Percentiles rank a stretch among this genome's conserved stretches.
These are phyloP conservation scores for Rubroboletus satanas DNA, from an alignment of 768 basidiomycete species.

Conservation along the genomic window DNA sequence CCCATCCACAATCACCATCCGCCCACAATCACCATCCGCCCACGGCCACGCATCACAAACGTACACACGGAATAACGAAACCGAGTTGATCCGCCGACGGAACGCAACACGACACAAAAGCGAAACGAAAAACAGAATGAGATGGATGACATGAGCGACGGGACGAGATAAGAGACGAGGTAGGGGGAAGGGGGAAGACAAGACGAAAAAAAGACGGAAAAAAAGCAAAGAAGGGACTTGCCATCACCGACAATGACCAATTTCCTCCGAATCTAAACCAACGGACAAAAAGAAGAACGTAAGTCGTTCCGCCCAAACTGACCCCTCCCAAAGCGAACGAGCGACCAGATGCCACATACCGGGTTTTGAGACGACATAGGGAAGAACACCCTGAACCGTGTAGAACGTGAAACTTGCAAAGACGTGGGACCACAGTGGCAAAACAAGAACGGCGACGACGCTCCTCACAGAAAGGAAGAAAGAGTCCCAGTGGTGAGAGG, in stretches of 20 bases:
- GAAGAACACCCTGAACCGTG: background rate
- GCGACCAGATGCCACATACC: constrained; percentile 37
- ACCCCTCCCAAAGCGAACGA: background rate
- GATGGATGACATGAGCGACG: background rate
- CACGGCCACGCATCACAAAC: background rate
- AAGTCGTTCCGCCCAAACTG: background rate
- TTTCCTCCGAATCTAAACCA: constrained; percentile 80
- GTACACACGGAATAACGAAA: background rate
- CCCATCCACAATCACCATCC: background rate
- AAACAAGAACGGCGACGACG: background rate
- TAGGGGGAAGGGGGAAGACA: background rate
- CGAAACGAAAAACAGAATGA: background rate
- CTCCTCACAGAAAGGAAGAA: background rate
- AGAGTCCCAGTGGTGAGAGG: constrained; percentile 14
- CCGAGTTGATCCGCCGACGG: background rate
- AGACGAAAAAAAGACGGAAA: too few relatives aligned
- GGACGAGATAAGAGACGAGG: too few relatives aligned
- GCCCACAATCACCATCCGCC: background rate
- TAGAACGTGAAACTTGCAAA: background rate
- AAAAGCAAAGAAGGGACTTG: constrained; percentile 34
- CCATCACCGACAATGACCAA: constrained; percentile 97
- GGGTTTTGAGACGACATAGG: constrained; percentile 54
- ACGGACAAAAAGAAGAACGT: background rate
- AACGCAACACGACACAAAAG: background rate
- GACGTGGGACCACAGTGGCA: background rate